A percentile compares a stretch with the other conserved stretches of the same genome.
Evolutionary conservation across 768 basidiomycete genomes (phyloP).

Genomic region (Tephrocybe sp.): DNA sequence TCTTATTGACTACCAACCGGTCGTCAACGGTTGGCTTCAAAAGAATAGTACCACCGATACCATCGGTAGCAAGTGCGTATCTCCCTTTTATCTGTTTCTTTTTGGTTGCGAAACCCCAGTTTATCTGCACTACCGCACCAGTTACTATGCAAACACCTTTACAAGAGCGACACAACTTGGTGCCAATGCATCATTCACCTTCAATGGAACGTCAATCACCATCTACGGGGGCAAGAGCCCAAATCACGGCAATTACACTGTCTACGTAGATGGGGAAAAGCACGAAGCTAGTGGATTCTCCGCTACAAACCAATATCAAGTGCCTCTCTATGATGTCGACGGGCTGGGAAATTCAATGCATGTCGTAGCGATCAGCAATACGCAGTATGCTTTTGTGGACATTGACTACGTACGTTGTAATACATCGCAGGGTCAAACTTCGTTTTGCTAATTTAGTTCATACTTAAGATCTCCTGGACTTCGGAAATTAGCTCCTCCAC

Average conservation of each 20-base stretch:
- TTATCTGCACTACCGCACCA: conserved; percentile 11
- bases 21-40: conserved; percentile 19
- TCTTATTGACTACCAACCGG: conserved; percentile 22
- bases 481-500: conserved; percentile 11
- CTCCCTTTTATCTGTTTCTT: not conserved
- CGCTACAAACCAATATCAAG: conserved; percentile 22
- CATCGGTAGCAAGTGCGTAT: conserved; percentile 8
- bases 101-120: not conserved
- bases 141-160: conserved; percentile 39
- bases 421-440: not conserved
- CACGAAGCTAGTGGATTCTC: conserved; percentile 18
- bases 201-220: conserved; percentile 37
- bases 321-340: conserved; percentile 28
- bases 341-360: conserved; percentile 29
- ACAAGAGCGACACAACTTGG: conserved; percentile 27
- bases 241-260: conserved; percentile 35
- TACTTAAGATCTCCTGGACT: conserved; percentile 20
- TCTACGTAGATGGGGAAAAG: conserved; percentile 29
- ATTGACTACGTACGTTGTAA: conserved; percentile 33
- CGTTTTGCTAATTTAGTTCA: not conserved
- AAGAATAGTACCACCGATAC: conserved; percentile 15
- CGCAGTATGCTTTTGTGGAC: conserved; percentile 23
- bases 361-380: conserved; percentile 23
- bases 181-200: conserved; percentile 29
- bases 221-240: conserved; percentile 35